Percentiles rank a stretch among this genome's conserved stretches.
Evolutionary conservation across 2,329 filamentous ascomycete genomes (phyloP).

Genomic region (Aspergillus intermedius): DNA sequence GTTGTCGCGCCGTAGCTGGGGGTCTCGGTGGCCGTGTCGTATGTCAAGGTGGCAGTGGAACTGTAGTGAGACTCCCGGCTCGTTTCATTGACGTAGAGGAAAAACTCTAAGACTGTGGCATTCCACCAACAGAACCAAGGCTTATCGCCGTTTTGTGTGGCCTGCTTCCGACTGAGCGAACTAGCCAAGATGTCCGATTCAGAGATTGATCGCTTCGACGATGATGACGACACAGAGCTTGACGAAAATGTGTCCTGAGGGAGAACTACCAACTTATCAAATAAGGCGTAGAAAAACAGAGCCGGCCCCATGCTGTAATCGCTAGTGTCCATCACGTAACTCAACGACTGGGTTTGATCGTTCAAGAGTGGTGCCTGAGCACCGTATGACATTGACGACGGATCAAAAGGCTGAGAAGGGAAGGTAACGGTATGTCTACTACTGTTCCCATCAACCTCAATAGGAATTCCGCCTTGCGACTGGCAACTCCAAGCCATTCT

Average conservation of each 20-base stretch:
- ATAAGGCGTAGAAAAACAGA: slow-evolving; percentile 55
- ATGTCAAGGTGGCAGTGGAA: slow-evolving; percentile 11
- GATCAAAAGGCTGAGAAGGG: slow-evolving; percentile 28
- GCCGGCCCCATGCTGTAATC: slow-evolving; percentile 54
- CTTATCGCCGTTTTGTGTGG: slow-evolving; percentile 49
- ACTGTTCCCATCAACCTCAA: slow-evolving; percentile 23
- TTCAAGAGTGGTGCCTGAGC: slow-evolving; percentile 52
- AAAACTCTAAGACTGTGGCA: slow-evolving; percentile 58
- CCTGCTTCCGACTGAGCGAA: slow-evolving; percentile 32
- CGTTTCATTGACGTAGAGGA: slow-evolving; percentile 56
- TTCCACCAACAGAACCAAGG: slow-evolving; percentile 70
- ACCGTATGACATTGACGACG: slow-evolving; percentile 50
- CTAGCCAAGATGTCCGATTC: slow-evolving; percentile 19
- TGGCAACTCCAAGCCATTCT: slow-evolving; percentile 48
- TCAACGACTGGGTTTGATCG: slow-evolving; percentile 40
- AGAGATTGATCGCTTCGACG: slow-evolving; percentile 23
- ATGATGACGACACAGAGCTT: slow-evolving; percentile 13
- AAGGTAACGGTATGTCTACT: slow-evolving; percentile 30
- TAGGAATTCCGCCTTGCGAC: slow-evolving; percentile 25
- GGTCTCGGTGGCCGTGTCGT: slow-evolving; percentile 15
- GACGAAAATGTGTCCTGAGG: slow-evolving; percentile 31
- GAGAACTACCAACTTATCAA: slow-evolving; percentile 59
- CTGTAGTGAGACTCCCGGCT: slow-evolving; percentile 23
- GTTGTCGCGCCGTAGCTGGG: slow-evolving; percentile 8
- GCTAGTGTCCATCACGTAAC: slow-evolving; percentile 53